Base-by-base conservation (phyloP, 2,329 filamentous ascomycete species). In the Sarocladium oryzae region DNA sequence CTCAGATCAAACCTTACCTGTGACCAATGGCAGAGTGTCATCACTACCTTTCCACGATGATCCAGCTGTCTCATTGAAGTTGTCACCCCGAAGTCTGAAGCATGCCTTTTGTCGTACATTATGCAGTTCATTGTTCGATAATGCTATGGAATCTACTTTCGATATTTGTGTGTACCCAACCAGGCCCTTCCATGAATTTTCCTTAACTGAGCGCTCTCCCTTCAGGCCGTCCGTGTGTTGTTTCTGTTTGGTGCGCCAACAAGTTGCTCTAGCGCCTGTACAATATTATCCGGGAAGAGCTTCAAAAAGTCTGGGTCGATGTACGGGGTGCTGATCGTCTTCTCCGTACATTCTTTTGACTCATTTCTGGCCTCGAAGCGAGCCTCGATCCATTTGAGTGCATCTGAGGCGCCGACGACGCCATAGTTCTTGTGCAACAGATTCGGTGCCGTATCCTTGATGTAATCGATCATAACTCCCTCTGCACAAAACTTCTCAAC, bases 1-100 rank as follows among this genome's bases (percentile, higher is more conserved):
- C 65, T 15, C 69, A 73, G 50, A 56, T 72, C 7, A 59, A 58
- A 55, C 51, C 56, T 4, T 62, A 60, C 36, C 8, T 48, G n/a
- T 48, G 28, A 30, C 13, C 13, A n/a, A 48, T 18, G n/a, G 21
- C 10, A 18, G 24, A 28, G 21, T 9, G 11, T 13, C 21, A 13
- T 40, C 33, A 15, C 28, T 30, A 7, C 28, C 28, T 30, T 30
- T 30, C 7, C 28, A 7, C 13, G 28, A 13, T 30, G 28, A n/a
- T n/a, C n/a, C n/a, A n/a, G n/a, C n/a, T n/a, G n/a, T n/a, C 28
- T 30, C 28, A 30, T 30, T 30, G 28, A 30, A n/a, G n/a, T n/a
- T n/a, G n/a, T n/a, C n/a, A n/a, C n/a, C n/a, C n/a, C n/a, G n/a
- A n/a, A n/a, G n/a, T n/a, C n/a, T n/a, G n/a, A n/a, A n/a, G n/a